Conservation (phyloP, 1,139 yeast species). For the Candida freyschussii region DNA sequence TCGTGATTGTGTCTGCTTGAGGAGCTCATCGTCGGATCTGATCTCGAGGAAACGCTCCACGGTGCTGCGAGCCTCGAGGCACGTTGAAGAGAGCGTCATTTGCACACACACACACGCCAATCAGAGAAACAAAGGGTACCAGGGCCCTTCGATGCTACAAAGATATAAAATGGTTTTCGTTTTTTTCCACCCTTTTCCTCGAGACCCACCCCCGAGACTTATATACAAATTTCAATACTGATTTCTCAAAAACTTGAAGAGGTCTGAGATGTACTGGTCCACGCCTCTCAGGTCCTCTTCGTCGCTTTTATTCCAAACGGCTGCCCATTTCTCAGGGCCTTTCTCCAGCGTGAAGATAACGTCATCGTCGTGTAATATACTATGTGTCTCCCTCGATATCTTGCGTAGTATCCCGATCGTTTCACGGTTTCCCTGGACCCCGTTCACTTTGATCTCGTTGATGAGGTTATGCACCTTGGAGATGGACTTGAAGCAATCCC, state of each 20-base stretch:
- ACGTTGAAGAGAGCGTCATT: too few species aligned
- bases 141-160: too few species aligned
- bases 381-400: conserved; percentile 13
- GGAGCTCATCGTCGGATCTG: conserved; percentile 4
- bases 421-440: conserved; percentile 33
- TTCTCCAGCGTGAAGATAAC: conserved; percentile 5
- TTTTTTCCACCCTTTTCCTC: too few species aligned
- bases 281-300: conserved; percentile 28
- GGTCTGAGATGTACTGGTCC: conserved; percentile 22
- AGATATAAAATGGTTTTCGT: too few species aligned
- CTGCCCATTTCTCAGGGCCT: conserved; percentile 17
- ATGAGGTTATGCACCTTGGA: conserved; percentile 31
- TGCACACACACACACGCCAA: too few species aligned
- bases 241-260: conserved; percentile 1
- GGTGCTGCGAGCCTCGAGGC: conserved; percentile 13
- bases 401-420: conserved; percentile 31
- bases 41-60: conserved; percentile 19
- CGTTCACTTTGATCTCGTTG: conserved; percentile 39
- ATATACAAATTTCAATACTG: conserved; percentile 1
- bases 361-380: conserved; percentile 16
- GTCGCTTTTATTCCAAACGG: conserved; percentile 32
- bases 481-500: conserved; percentile 37
- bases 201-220: background rate
- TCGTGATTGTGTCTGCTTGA: conserved; percentile 27
- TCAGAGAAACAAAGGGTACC: too few species aligned